phyloP scores from a whole-genome alignment of 495 filamentous ascomycete genomes.

The Oidiodendron maius region DNA sequence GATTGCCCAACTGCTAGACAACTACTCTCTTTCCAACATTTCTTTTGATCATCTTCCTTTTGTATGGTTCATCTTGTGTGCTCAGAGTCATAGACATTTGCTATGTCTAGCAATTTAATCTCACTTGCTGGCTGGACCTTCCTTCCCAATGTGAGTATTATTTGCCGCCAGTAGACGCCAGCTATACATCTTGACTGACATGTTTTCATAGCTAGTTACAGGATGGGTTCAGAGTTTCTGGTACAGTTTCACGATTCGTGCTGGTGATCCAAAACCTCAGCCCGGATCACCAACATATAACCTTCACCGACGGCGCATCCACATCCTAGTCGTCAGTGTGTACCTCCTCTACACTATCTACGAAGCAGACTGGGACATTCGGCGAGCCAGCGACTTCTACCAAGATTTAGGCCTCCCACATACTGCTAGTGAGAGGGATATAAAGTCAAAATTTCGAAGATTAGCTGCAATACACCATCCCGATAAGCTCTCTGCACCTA shows the following conservation, averaged over 20 bases:
- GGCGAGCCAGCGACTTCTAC: constrained; percentile 69
- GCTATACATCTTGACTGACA: constrained; percentile 6
- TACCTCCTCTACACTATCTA: constrained; percentile 94
- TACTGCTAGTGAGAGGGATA: constrained; percentile 60
- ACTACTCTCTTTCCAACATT: background rate
- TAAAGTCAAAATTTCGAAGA: constrained; percentile 82
- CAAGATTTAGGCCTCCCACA: constrained; percentile 61
- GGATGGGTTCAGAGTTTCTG: constrained; percentile 73
- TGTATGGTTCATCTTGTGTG: background rate
- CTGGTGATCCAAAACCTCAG: constrained; percentile 74
- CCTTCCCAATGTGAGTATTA: constrained; percentile 61
- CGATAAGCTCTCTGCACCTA: constrained; percentile 58
- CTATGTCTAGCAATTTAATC: constrained; percentile 40
- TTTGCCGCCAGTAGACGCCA: background rate
- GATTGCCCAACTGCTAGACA: background rate
- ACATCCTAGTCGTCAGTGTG: constrained; percentile 69
- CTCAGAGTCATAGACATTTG: background rate
- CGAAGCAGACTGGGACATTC: constrained; percentile 80
- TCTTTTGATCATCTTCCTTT: background rate
- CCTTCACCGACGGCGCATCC: constrained; percentile 72
- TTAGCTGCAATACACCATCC: constrained; percentile 84
- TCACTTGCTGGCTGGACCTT: constrained; percentile 76
- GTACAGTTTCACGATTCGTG: constrained; percentile 86
- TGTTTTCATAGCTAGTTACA: constrained; percentile 58
- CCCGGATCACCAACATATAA: constrained; percentile 64